These are phyloP conservation scores for Termitomyces sp. DNA, from an alignment of 768 basidiomycete genomes.

Conservation along the genomic window DNA sequence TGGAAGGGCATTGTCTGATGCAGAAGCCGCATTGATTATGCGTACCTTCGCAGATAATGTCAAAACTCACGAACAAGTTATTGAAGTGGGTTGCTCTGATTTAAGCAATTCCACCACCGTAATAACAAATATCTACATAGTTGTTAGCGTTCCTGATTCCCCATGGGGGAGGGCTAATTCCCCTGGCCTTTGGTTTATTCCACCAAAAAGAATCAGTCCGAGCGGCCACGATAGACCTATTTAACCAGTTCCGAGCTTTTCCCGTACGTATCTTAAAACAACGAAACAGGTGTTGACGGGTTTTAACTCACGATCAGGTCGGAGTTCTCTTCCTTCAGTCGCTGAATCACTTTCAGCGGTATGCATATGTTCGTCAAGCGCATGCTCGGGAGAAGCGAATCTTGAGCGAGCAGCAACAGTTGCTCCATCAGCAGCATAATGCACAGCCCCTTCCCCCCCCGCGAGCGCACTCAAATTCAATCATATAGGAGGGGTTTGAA, in stretches of 20 bases:
- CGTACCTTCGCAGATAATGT: conserved; percentile 65
- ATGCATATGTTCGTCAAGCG: conserved; percentile 82
- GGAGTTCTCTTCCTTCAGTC: conserved; percentile 72
- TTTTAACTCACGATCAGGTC: conserved; percentile 40
- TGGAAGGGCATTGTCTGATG: conserved; percentile 62
- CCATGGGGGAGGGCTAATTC: conserved; percentile 76
- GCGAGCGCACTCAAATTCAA: conserved; percentile 28
- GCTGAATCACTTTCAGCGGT: conserved; percentile 85
- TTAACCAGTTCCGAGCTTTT: conserved; percentile 71
- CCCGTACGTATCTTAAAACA: conserved; percentile 46
- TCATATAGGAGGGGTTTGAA: conserved; percentile 10
- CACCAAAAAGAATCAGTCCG: conserved; percentile 77
- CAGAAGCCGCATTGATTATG: conserved; percentile 73
- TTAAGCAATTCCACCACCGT: not conserved
- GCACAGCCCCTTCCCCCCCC: conserved; percentile 15
- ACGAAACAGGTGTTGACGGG: not conserved
- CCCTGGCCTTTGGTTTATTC: conserved; percentile 86
- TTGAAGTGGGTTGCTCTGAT: conserved; percentile 54
- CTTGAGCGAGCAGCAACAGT: conserved; percentile 23
- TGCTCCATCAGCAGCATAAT: conserved; percentile 14
- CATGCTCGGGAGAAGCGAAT: conserved; percentile 50
- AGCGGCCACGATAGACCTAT: conserved; percentile 75
- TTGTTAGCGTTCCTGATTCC: conserved; percentile 74
- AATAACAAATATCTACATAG: conserved; percentile 30
- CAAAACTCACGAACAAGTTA: conserved; percentile 79